Base-by-base conservation (phyloP, 768 basidiomycete genomes). In the Leccinum variicolor region DNA sequence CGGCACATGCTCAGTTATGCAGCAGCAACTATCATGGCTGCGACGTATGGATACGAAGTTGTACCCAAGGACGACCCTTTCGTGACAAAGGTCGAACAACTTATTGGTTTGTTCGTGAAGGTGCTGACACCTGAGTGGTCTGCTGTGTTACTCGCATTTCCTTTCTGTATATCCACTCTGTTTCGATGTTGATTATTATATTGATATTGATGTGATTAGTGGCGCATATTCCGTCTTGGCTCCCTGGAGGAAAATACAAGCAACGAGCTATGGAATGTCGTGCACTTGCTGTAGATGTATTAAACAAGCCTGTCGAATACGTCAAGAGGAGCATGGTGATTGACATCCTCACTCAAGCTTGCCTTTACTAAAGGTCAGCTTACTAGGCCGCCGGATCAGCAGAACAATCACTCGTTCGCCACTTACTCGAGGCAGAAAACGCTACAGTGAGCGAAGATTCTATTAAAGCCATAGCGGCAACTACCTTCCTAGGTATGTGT, bases 161-260 rank as follows among this genome's bases (percentile, higher is more conserved):
- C 71, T 1, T 61, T 73, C 33, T 14, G 70, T 72, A 54, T 11
- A 66, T 66, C 8, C 17, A 11, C 2, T 48, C 7, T 3, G 10
- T 6, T 36, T 5, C 11, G 3, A 1, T 28, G 26, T 29, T 19
- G 3, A n/a, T 21, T 10, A 6, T 31, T 31, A 25, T 34, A 10
- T 43, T 62, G 11, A 66, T 19, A 13, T 41, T 1, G 13, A 31
- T 1, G 33, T 29, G 50, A 17, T 26, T 17, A 67, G 67, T 69
- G 58, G 52, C 56, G 34, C 25, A 72, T 29, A 59, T 76, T 26
- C 75, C 75, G 0, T 59, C 64, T 2, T 75, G 74, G 74, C 56
- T 74, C 33, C 75, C 71, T 0, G 74, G 75, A 19, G 66, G 71
- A 21, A 23, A 21, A 17, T 73, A 56, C 61, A 66, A 69, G 31